Evolutionary conservation across 495 filamentous ascomycete species (phyloP).

Genomic region (Astrothelium subdiscretum): DNA sequence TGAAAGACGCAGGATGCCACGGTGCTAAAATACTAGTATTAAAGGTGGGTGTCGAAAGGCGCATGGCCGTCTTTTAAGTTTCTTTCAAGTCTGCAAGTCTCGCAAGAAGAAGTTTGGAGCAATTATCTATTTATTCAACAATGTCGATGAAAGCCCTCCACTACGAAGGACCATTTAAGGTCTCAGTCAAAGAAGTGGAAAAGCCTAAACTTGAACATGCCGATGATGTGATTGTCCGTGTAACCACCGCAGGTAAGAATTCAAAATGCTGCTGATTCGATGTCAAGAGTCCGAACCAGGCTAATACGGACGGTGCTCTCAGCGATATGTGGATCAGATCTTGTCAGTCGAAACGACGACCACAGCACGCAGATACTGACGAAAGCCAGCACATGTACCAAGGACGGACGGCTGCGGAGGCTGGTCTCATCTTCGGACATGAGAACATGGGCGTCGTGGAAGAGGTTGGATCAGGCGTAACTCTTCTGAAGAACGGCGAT

Average conservation of each 20-base stretch:
- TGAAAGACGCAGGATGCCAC: background rate
- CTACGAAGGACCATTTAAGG: conserved; percentile 42
- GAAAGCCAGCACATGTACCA: conserved; percentile 39
- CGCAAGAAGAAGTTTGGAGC: background rate
- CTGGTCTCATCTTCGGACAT: conserved; percentile 45
- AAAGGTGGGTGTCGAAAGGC: background rate
- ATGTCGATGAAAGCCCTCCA: conserved; percentile 42
- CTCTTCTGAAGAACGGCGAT: conserved; percentile 39
- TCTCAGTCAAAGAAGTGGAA: conserved; percentile 38
- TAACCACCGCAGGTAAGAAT: conserved; percentile 38
- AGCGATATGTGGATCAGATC: conserved; percentile 42
- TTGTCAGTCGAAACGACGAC: conserved; percentile 23
- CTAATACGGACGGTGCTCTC: background rate
- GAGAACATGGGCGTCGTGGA: conserved; percentile 31
- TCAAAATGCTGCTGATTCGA: background rate
- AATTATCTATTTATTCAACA: background rate
- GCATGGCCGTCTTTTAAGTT: background rate
- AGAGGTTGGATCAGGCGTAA: conserved; percentile 37
- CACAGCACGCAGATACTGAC: background rate
- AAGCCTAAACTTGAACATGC: conserved; percentile 37
- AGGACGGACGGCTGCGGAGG: conserved; percentile 39
- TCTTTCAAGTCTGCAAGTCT: background rate
- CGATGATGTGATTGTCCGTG: conserved; percentile 36
- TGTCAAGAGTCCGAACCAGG: background rate
- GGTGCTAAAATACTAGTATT: background rate